Percentiles rank a stretch among this genome's conserved stretches.
Evolutionary conservation across 257 asterid genomes (phyloP).

Genomic region (Leonotis leonurus): DNA sequence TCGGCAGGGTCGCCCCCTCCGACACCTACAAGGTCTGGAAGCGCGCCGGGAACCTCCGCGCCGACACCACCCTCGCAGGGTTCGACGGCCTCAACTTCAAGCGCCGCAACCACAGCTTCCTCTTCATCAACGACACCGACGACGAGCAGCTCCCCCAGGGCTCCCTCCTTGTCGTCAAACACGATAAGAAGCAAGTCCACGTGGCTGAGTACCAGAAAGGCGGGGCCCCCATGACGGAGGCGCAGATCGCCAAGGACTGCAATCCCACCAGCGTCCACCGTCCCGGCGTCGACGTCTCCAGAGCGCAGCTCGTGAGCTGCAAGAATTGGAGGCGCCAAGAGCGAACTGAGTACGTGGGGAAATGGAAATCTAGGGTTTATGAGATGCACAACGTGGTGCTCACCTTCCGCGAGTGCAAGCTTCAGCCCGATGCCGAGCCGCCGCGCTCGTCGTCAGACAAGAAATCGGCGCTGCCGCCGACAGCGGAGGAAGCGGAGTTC

Average conservation of each 20-base stretch:
- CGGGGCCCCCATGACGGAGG: conserved; percentile 43
- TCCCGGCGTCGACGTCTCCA: conserved; percentile 92
- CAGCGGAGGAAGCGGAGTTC: conserved; percentile 66
- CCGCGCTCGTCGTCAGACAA: conserved; percentile 18
- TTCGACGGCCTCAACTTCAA: conserved; percentile 81
- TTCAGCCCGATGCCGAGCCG: conserved; percentile 30
- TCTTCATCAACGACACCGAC: conserved; percentile 56
- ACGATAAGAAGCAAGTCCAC: conserved; percentile 56
- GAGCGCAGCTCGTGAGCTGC: conserved; percentile 54
- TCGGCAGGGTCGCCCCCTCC: conserved; percentile 80
- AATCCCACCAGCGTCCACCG: conserved; percentile 57
- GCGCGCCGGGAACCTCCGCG: conserved; percentile 81
- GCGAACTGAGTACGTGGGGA: conserved; percentile 57
- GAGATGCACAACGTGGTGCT: conserved; percentile 73
- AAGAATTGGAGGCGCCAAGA: conserved; percentile 87
- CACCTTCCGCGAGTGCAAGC: conserved; percentile 69
- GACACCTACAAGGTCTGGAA: conserved; percentile 93
- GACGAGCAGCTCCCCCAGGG: conserved; percentile 43
- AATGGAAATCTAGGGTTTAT: conserved; percentile 85
- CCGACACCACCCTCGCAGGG: conserved; percentile 81
- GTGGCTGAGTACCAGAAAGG: conserved; percentile 55
- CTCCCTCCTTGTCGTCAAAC: conserved; percentile 59
- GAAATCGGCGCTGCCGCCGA: conserved; percentile 48
- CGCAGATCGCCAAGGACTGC: conserved; percentile 48
- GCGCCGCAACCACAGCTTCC: conserved; percentile 79